Conservation (phyloP, 2,329 filamentous ascomycete genomes). For the Coniochaeta sp. region DNA sequence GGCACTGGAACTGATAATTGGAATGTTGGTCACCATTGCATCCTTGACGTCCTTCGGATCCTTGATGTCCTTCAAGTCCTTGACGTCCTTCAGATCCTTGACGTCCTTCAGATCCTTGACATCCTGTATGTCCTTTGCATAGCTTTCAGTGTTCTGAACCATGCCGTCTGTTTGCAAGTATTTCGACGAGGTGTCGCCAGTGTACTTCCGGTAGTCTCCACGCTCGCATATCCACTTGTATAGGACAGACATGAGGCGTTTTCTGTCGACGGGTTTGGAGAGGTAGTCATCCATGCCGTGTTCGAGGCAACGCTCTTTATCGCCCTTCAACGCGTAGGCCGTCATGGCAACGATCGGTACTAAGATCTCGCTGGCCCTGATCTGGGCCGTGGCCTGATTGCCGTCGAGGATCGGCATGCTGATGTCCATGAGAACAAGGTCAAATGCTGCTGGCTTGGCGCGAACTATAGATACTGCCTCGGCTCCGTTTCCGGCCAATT, state of each 20-base stretch:
- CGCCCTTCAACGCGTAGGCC: conserved; percentile 48
- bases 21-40: not conserved
- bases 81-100: not conserved
- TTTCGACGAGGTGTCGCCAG: not conserved
- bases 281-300: conserved; percentile 51
- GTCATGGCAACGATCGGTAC: conserved; percentile 41
- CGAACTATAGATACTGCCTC: conserved; percentile 34
- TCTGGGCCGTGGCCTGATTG: conserved; percentile 38
- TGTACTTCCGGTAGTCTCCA: not conserved
- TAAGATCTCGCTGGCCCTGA: conserved; percentile 29
- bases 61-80: no score
- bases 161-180: not conserved
- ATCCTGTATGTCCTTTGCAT: not conserved
- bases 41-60: no score
- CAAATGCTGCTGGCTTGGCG: conserved; percentile 31
- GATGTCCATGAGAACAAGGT: conserved; percentile 50
- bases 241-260: not conserved
- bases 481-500: conserved; percentile 32
- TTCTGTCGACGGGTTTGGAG: conserved; percentile 21
- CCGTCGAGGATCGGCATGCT: conserved; percentile 55
- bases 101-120: not conserved
- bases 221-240: not conserved
- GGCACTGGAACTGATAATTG: not conserved
- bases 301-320: conserved; percentile 44
- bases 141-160: not conserved